A percentile compares a stretch with the other conserved stretches of the same genome.
Conservation (phyloP, 352 stramenopile genomes). For the Pythium phragmiticola region DNA sequence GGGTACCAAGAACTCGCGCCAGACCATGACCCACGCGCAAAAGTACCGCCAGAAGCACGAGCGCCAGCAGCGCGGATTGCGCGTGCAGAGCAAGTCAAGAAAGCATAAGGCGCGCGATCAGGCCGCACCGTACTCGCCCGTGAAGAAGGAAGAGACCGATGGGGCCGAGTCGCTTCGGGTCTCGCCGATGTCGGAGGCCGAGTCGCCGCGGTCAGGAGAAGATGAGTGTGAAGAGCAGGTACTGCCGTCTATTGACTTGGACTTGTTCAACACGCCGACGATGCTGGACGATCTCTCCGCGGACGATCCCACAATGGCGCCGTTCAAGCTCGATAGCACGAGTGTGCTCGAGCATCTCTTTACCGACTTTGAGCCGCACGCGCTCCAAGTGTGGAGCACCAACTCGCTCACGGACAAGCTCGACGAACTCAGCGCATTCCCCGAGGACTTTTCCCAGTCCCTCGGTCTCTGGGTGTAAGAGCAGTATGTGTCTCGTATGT, state of each 20-base stretch:
- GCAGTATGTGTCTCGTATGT: background rate
- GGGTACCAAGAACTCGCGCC: conserved; percentile 33
- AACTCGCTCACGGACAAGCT: conserved; percentile 27
- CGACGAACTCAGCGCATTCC: conserved; percentile 24
- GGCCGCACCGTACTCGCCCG: conserved; percentile 1
- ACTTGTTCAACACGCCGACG: conserved; percentile 16
- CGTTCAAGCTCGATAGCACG: conserved; percentile 18
- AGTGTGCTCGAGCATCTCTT: conserved; percentile 22
- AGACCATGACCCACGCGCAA: conserved; percentile 42
- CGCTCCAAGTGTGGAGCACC: conserved; percentile 28
- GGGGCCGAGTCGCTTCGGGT: conserved; percentile 1
- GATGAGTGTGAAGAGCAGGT: conserved; percentile 23
- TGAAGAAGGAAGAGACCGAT: conserved; percentile 12
- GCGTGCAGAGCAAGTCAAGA: conserved; percentile 9
- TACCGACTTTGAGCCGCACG: conserved; percentile 24
- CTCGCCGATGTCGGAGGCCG: background rate
- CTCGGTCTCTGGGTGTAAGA: conserved; percentile 20
- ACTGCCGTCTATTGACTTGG: conserved; percentile 14
- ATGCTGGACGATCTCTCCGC: background rate
- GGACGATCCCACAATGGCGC: conserved; percentile 1
- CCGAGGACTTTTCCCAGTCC: conserved; percentile 27
- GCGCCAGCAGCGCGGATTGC: conserved; percentile 33
- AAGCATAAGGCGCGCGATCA: conserved; percentile 14
- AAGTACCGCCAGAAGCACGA: conserved; percentile 49
- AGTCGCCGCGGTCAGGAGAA: conserved; percentile 25